Evolutionary conservation across 225 moss, liverwort and hornwort genomes (phyloP).

Genomic region (Thuidium tamariscinum): DNA sequence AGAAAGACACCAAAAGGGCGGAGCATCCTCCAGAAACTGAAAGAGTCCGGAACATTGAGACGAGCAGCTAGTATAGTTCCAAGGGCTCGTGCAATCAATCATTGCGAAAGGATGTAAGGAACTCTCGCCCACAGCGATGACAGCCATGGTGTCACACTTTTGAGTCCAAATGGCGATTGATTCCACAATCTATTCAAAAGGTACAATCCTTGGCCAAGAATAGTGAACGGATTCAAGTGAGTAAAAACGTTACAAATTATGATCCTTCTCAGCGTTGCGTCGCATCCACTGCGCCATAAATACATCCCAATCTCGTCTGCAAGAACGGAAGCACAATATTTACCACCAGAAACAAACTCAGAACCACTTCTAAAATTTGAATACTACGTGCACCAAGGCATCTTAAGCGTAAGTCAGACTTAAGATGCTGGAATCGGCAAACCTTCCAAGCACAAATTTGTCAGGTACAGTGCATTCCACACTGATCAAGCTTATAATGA

Average conservation of each 20-base stretch:
- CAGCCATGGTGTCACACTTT: not conserved
- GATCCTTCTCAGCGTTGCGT: slow-evolving; percentile 55
- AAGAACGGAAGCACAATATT: not conserved
- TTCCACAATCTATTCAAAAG: not conserved
- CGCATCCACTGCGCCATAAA: slow-evolving; percentile 64
- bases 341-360: not conserved
- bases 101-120: not conserved
- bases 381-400: not conserved
- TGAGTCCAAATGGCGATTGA: not conserved
- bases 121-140: not conserved
- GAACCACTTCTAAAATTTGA: not conserved
- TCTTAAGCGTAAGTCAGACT: not conserved
- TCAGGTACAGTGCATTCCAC: not conserved
- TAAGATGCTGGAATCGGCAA: not conserved
- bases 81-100: not conserved
- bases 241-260: slow-evolving; percentile 31
- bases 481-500: not conserved
- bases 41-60: not conserved
- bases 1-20: not conserved
- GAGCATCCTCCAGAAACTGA: not conserved
- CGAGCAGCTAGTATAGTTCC: not conserved
- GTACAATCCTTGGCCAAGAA: not conserved
- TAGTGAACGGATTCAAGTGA: not conserved
- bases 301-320: slow-evolving; percentile 57
- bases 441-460: not conserved